Conservation (phyloP, 768 basidiomycete genomes). For the Russula brevipes region DNA sequence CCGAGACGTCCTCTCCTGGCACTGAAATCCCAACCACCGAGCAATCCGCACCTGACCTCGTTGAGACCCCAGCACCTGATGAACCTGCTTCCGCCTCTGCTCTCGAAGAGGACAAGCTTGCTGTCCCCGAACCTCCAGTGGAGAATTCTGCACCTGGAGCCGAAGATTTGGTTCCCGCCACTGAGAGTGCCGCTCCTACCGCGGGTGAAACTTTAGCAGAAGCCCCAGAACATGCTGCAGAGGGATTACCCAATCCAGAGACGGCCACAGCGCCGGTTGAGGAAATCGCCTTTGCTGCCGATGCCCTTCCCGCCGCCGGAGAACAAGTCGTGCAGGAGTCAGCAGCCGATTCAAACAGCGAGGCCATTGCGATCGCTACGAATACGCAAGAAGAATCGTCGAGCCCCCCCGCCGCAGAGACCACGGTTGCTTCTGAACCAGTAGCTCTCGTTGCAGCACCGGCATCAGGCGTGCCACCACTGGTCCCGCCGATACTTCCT, state of each 20-base stretch:
- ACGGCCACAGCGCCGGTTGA: background rate
- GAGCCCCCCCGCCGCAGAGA: background rate
- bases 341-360: background rate
- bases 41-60: background rate
- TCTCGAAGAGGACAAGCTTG: background rate
- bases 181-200: background rate
- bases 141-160: background rate
- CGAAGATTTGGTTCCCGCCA: background rate
- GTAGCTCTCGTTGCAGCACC: background rate
- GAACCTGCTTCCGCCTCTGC: background rate
- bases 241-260: background rate
- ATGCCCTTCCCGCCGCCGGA: background rate
- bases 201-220: background rate
- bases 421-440: background rate
- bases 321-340: slow-evolving; percentile 6
- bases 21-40: background rate
- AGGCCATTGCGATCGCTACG: background rate
- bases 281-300: background rate
- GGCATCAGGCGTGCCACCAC: background rate
- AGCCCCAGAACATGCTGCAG: background rate
- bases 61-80: slow-evolving; percentile 1
- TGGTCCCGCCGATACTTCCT: background rate
- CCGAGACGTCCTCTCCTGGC: background rate
- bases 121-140: background rate
- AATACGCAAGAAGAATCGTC: background rate